phyloP scores from a whole-genome alignment of 2,329 filamentous ascomycete species.

The Nemania diffusa region DNA sequence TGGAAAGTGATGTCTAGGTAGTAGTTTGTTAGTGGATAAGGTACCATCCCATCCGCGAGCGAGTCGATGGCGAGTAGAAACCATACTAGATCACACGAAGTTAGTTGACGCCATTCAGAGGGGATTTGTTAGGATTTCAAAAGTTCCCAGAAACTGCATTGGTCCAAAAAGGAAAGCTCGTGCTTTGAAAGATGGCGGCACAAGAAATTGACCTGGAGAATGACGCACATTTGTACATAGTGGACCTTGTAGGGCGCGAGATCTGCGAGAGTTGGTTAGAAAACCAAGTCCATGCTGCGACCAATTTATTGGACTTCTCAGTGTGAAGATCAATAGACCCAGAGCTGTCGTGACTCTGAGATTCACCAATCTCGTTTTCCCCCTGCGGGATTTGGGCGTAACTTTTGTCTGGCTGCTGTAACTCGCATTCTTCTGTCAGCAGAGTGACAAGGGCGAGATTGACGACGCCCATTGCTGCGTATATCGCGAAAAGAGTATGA shows the following conservation, averaged over 20 bases:
- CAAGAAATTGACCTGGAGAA: no score
- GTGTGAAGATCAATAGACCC: conserved; percentile 23
- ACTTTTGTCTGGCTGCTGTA: conserved; percentile 43
- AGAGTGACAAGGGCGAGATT: conserved; percentile 59
- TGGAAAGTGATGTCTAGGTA: conserved; percentile 68
- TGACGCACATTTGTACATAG: conserved; percentile 72
- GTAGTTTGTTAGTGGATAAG: conserved; percentile 66
- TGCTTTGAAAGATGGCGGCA: no score
- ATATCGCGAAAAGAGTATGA: conserved; percentile 68
- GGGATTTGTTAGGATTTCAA: no score
- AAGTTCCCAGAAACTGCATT: no score
- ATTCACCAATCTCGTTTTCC: conserved; percentile 27
- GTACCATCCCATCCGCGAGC: conserved; percentile 73
- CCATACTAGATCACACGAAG: no score
- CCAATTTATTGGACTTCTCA: conserved; percentile 33
- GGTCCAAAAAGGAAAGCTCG: no score
- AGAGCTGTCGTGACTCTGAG: background rate
- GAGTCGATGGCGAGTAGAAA: conserved; percentile 72
- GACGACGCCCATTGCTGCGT: conserved; percentile 63
- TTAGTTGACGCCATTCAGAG: no score
- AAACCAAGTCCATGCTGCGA: conserved; percentile 41
- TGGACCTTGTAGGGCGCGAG: conserved; percentile 64
- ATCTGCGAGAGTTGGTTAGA: conserved; percentile 62
- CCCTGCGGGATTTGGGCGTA: conserved; percentile 41
- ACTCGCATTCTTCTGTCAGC: conserved; percentile 63